Evolutionary conservation across 1,284 basidiomycete species (phyloP), one percentile per base, ranked within the genome.

Genomic region (Veloboletus limbatus): DNA sequence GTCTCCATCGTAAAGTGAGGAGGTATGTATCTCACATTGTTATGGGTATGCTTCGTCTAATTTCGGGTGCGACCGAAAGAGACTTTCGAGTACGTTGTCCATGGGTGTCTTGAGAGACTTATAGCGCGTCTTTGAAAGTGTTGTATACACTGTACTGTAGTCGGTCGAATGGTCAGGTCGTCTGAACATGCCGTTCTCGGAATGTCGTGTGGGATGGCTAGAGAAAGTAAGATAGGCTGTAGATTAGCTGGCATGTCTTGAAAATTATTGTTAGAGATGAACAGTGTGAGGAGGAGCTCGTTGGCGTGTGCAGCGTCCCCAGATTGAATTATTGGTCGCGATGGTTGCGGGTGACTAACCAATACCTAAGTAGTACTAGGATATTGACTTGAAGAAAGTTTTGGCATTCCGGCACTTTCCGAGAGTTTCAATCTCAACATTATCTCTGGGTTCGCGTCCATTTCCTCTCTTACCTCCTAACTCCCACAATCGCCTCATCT

Each of bases 151-250:
- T 1, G 68, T 63, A 2, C 76, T 76, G 54, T 87, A 86, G 62
- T 84, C 74, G 50, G 87, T 73, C 2, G 82, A 82, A 51, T 76
- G 1, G 67, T 56, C 4, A 88, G 65, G 52, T 85, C 74, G 59
- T 90, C 87, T 5, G 70, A 67, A 3, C 56, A 56, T 17, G 81
- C 82, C 3, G 84, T 69, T 9, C 59, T 55, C 10, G 71, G 68
- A 14, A 87, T 68, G 54, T 84, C 75, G 53, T 82, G 75, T 13
- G 71, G 66, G 36, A 90, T 73, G 8, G 67, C 65, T 8, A 87
- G 62, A 31, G 79, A 76, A 44, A 87, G 59, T 10, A 70, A 62
- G n/a, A 88, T 69, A 0, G 82, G 79, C 54, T 89, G 86, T 14
- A 68, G 56, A n/a, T 62, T 67, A 7, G 69, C 62, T 33, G 62